These are phyloP conservation scores for Coemansia aciculifera DNA, from an alignment of 192 early-diverging fungal genomes.

Conservation along the genomic window DNA sequence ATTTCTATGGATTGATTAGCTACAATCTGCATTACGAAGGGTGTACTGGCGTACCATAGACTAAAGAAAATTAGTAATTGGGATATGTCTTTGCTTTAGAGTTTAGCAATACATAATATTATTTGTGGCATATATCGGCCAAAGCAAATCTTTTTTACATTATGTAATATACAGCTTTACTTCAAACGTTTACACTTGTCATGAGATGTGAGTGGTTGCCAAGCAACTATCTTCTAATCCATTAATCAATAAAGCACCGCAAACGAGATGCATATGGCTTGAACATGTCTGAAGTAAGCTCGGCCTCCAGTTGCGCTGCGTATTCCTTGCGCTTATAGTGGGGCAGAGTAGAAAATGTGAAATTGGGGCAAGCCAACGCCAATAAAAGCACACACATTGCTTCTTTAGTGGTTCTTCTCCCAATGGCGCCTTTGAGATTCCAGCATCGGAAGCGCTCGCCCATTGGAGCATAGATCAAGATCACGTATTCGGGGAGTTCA, in stretches of 20 bases:
- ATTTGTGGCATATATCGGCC: too few relatives aligned
- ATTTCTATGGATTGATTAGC: too few relatives aligned
- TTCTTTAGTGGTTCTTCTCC: neutral
- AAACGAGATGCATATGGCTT: neutral
- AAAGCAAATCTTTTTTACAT: too few relatives aligned
- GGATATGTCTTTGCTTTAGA: too few relatives aligned
- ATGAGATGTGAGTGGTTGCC: too few relatives aligned
- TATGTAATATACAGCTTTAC: too few relatives aligned
- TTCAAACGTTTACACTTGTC: neutral
- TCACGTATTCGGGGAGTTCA: neutral
- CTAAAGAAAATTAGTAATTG: too few relatives aligned
- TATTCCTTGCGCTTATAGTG: too few relatives aligned
- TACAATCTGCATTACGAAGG: too few relatives aligned
- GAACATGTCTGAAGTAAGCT: neutral
- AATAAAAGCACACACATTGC: neutral
- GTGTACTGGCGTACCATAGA: too few relatives aligned
- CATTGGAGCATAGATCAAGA: neutral
- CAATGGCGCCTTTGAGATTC: neutral
- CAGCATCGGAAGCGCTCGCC: neutral
- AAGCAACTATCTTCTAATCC: neutral
- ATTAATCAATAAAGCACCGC: constrained; percentile 1
- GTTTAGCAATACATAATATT: too few relatives aligned
- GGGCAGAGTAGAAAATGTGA: too few relatives aligned
- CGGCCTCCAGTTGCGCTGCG: neutral
- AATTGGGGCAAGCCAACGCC: constrained; percentile 2